Evolutionary conservation across 1,284 basidiomycete genomes (phyloP).

Genomic region (Anthracocystis walkeri): DNA sequence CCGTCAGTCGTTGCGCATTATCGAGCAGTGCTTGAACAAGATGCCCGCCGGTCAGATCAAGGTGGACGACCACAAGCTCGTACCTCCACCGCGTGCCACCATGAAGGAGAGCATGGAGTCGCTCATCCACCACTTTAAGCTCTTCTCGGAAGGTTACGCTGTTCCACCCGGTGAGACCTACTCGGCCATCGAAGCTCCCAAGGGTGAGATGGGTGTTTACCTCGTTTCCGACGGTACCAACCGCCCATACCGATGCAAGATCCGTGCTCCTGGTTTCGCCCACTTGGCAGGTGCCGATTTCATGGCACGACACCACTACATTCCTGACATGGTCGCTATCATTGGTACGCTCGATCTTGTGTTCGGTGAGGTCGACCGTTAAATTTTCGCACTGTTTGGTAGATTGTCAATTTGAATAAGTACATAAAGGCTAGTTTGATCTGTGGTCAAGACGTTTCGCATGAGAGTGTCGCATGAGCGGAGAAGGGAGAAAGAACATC

Average conservation of each 20-base stretch:
- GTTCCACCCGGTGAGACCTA: slow-evolving; percentile 99
- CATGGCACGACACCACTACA: slow-evolving; percentile 65
- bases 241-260: slow-evolving; percentile 68
- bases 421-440: neutral
- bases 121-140: slow-evolving; percentile 97
- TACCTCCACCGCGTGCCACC: slow-evolving; percentile 92
- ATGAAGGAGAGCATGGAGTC: slow-evolving; percentile 99
- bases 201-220: slow-evolving; percentile 86
- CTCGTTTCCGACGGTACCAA: slow-evolving; percentile 68
- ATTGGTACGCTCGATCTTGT: slow-evolving; percentile 68
- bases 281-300: slow-evolving; percentile 68
- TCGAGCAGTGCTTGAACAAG: slow-evolving; percentile 89
- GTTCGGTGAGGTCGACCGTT: slow-evolving; percentile 69
- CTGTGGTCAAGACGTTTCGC: neutral
- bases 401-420: slow-evolving; percentile 24
- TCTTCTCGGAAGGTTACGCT: slow-evolving; percentile 92
- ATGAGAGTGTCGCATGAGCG: no score
- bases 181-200: slow-evolving; percentile 96
- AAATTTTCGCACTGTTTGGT: neutral
- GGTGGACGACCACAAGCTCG: slow-evolving; percentile 96
- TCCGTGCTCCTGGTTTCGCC: slow-evolving; percentile 68
- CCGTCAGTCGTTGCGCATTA: slow-evolving; percentile 91
- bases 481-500: no score
- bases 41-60: slow-evolving; percentile 93
- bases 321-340: slow-evolving; percentile 68